phyloP scores from a whole-genome alignment of 2,329 filamentous ascomycete genomes.

The Pseudogymnoascus sp. region DNA sequence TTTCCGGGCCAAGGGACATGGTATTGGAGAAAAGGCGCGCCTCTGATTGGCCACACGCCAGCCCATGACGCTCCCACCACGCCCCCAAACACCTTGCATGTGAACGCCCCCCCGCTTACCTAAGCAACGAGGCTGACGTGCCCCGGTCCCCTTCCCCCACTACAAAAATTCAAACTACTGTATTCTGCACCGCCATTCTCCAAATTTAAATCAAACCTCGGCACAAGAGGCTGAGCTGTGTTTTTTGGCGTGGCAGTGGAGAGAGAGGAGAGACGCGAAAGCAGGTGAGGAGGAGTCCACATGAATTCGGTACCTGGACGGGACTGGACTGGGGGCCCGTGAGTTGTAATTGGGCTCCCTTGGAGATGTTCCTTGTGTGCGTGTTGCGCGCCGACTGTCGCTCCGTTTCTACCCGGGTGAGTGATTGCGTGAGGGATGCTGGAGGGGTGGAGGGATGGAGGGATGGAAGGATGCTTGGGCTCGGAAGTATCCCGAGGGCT shows the following conservation, averaged over 20 bases:
- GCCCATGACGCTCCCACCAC: not conserved
- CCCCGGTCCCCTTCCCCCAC: not conserved
- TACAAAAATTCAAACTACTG: too few relatives aligned
- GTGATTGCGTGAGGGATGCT: too few relatives aligned
- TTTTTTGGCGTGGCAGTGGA: too few relatives aligned
- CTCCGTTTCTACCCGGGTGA: not conserved
- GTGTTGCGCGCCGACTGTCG: not conserved
- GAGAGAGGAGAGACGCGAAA: not conserved
- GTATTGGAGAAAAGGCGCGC: not conserved
- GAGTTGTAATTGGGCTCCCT: not conserved
- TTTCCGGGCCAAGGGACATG: slow-evolving; percentile 1
- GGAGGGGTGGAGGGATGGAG: not conserved
- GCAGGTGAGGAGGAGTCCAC: not conserved
- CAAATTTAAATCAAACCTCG: not conserved
- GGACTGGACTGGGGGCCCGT: not conserved
- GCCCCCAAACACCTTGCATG: not conserved
- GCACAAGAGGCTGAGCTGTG: not conserved
- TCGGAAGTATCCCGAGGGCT: not conserved
- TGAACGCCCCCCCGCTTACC: not conserved
- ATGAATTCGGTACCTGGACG: not conserved
- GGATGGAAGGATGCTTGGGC: not conserved
- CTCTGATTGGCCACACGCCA: not conserved
- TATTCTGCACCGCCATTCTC: not conserved
- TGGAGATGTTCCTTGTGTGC: not conserved
- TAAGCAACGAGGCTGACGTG: slow-evolving; percentile 6